These are phyloP conservation scores for Triangularia setosa DNA, from an alignment of 2,329 filamentous ascomycete species.

Conservation along the genomic window DNA sequence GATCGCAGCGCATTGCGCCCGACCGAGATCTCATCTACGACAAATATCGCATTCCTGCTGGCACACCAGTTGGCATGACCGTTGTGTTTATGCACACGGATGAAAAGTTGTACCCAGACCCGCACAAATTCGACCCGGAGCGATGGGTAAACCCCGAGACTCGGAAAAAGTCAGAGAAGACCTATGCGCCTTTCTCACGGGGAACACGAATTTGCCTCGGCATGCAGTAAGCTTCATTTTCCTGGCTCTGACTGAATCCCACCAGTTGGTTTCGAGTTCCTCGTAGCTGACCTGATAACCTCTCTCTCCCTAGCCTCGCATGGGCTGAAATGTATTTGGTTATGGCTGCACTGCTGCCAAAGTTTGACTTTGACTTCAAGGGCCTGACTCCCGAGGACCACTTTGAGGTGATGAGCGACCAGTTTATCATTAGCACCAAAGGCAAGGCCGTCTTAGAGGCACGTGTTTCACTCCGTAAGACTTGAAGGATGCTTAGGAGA, in stretches of 20 bases:
- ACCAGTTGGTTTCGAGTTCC: too few species aligned
- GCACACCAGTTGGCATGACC: slow-evolving; percentile 31
- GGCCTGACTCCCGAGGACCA: slow-evolving; percentile 11
- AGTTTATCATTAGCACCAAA: slow-evolving; percentile 23
- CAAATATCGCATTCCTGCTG: slow-evolving; percentile 26
- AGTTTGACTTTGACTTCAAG: slow-evolving; percentile 19
- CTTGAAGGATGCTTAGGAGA: too few species aligned
- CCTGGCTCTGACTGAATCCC: background rate
- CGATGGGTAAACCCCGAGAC: slow-evolving; percentile 26
- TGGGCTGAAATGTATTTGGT: slow-evolving; percentile 25
- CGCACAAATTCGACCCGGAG: slow-evolving; percentile 27
- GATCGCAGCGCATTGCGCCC: slow-evolving; percentile 38
- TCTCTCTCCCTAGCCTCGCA: slow-evolving; percentile 16
- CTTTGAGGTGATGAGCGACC: slow-evolving; percentile 20
- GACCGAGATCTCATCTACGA: slow-evolving; percentile 23
- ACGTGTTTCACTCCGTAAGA: background rate
- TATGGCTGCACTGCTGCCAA: slow-evolving; percentile 14
- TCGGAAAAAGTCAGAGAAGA: slow-evolving; percentile 19
- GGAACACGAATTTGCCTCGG: slow-evolving; percentile 27
- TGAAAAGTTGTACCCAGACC: slow-evolving; percentile 15
- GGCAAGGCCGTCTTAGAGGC: slow-evolving; percentile 1
- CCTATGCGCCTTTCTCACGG: slow-evolving; percentile 25
- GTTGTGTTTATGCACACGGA: slow-evolving; percentile 26
- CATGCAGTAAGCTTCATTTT: slow-evolving; percentile 27
- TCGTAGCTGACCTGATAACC: background rate